Base-by-base conservation (phyloP, 805 yeast species). In the Candida tammaniensis region DNA sequence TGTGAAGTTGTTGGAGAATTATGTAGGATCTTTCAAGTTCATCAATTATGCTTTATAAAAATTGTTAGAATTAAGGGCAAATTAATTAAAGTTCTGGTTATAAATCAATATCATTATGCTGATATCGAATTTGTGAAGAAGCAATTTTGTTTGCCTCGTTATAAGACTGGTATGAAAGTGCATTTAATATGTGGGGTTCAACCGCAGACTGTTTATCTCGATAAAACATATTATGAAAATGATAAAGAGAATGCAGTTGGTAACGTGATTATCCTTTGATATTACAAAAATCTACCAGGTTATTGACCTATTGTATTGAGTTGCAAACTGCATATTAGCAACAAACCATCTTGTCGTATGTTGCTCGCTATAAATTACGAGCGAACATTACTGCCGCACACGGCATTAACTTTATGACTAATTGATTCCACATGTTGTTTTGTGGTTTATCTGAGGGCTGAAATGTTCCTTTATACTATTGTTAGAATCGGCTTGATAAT, bases 151-250 rank as follows among this genome's bases (percentile, higher is more conserved):
- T 63, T 55, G 35, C 74, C 74, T 29, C 49, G 74, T 17, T 68
- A 68, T 40, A 68, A 68, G 37, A 54, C 68, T 30, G 64, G 61
- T 19, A 68, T 68, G 73, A 66, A 65, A 42, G 47, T 68, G 5
- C 70, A 62, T 36, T 27, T 64, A 10, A 14, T 61, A 2, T 28
- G 22, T 27, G 40, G 44, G 4, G 13, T 17, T 11, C 31, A 37
- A 11, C 23, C 33, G 9, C 22, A 17, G 26, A 24, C 54, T 2
- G 27, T 59, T 1, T 59, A 59, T 37, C 55, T 53, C 32, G 59
- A 59, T 36, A 27, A 39, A 15, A 46, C 48, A 19, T 53, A 52
- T 59, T 35, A 56, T 24, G 33, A 52, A 2, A 46, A 54, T 53
- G 65, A 59, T 39, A 38, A 56, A 6, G 46, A 44, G 21, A 49